Evolutionary conservation across 2,329 filamentous ascomycete genomes (phyloP).

Genomic region (Balansia obtecta): DNA sequence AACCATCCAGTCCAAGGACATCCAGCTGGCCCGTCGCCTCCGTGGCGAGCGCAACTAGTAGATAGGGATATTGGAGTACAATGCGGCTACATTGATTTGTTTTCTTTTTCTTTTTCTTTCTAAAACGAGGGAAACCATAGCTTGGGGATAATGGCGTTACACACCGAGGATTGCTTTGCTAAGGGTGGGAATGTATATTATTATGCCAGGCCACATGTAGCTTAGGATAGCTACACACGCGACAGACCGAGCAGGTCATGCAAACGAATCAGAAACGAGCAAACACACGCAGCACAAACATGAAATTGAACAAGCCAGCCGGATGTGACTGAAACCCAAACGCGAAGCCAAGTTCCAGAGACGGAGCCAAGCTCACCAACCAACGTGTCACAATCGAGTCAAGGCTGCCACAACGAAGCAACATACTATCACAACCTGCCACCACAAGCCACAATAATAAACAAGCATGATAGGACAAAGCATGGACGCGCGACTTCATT

Average conservation of each 20-base stretch:
- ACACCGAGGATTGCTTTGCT: constrained; percentile 28
- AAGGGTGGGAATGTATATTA: constrained; percentile 31
- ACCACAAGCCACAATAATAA: too few species aligned
- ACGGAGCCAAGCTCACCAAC: too few species aligned
- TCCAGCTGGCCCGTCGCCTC: constrained; percentile 90
- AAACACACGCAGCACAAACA: neutral
- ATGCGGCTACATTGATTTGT: too few species aligned
- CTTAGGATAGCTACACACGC: constrained; percentile 11
- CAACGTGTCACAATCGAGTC: too few species aligned
- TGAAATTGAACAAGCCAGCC: too few species aligned
- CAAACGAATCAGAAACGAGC: neutral
- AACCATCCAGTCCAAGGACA: constrained; percentile 95
- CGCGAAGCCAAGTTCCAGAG: too few species aligned
- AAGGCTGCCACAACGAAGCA: too few species aligned
- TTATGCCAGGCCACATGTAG: constrained; percentile 20
- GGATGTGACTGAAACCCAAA: too few species aligned
- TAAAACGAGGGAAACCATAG: constrained; percentile 21
- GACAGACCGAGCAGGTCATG: constrained; percentile 7
- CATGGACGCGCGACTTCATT: too few species aligned
- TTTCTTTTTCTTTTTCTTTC: constrained; percentile 5
- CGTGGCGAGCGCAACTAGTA: constrained; percentile 81
- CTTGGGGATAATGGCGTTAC: constrained; percentile 33
- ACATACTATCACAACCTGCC: too few species aligned
- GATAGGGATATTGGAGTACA: neutral
- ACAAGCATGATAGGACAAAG: too few species aligned